These are phyloP conservation scores for Spongospora subterranea DNA, from an alignment of 208 protist genomes.

Conservation along the genomic window DNA sequence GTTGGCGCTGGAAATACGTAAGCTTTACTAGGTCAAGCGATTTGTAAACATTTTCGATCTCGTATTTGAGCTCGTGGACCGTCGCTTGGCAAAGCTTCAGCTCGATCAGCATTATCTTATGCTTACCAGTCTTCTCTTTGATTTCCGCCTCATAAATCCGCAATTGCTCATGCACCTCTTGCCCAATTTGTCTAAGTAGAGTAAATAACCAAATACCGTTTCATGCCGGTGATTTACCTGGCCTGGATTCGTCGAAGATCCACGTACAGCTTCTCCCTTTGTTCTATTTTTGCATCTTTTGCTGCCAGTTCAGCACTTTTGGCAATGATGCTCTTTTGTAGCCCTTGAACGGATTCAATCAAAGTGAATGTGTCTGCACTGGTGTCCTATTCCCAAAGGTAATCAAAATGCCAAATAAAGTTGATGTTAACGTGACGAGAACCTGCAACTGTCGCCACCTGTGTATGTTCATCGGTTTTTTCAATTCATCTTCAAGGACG, in stretches of 20 bases:
- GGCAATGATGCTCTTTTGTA: slow-evolving; percentile 90
- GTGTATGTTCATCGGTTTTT: slow-evolving; percentile 95
- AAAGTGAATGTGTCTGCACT: slow-evolving; percentile 90
- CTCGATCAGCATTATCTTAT: neutral
- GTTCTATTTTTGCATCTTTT: neutral
- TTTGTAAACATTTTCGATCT: slow-evolving; percentile 46
- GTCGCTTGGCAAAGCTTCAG: neutral
- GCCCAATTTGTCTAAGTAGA: neutral
- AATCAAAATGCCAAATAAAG: slow-evolving; percentile 70
- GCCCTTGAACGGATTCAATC: slow-evolving; percentile 91
- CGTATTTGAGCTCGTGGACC: slow-evolving; percentile 34
- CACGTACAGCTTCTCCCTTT: slow-evolving; percentile 14
- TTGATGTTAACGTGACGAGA: slow-evolving; percentile 78
- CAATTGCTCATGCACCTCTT: slow-evolving; percentile 40
- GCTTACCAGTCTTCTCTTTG: slow-evolving; percentile 31
- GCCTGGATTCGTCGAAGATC: slow-evolving; percentile 16
- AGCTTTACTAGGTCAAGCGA: slow-evolving; percentile 36
- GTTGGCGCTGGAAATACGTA: slow-evolving; percentile 1
- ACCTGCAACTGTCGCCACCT: slow-evolving; percentile 92
- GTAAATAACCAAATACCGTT: neutral
- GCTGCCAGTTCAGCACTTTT: slow-evolving; percentile 84
- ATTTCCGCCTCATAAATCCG: neutral
- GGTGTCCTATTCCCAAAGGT: slow-evolving; percentile 91
- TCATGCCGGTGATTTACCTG: neutral
- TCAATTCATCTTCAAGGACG: slow-evolving; percentile 90